Evolutionary conservation across 495 filamentous ascomycete genomes (phyloP).

Genomic region (Aspergillus egyptiacus): DNA sequence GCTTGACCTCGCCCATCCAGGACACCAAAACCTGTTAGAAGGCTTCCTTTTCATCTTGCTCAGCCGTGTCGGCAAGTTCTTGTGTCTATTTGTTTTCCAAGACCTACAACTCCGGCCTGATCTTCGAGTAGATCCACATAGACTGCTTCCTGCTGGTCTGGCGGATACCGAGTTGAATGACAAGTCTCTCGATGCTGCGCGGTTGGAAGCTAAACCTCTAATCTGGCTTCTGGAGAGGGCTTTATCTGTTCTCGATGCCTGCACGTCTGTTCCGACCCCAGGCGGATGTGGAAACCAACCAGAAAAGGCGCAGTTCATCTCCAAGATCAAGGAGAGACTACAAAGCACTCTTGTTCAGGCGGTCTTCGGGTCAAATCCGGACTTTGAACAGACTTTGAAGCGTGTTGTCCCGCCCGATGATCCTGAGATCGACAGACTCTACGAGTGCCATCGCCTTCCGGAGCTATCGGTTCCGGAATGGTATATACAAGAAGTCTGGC

Average conservation of each 20-base stretch:
- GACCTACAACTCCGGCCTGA: conserved; percentile 24
- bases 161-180: conserved; percentile 18
- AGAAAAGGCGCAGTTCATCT: conserved; percentile 13
- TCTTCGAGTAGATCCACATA: conserved; percentile 14
- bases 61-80: conserved; percentile 30
- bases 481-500: conserved; percentile 45
- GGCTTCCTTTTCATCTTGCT: conserved; percentile 34
- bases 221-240: conserved; percentile 34
- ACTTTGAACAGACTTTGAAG: conserved; percentile 19
- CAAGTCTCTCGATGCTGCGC: conserved; percentile 15
- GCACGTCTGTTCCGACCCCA: not conserved
- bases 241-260: conserved; percentile 22
- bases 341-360: conserved; percentile 39
- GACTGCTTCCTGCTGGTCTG: conserved; percentile 30
- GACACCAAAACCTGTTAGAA: conserved; percentile 32
- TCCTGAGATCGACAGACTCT: conserved; percentile 8
- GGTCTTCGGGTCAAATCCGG: conserved; percentile 31
- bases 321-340: conserved; percentile 25
- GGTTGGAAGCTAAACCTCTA: conserved; percentile 32
- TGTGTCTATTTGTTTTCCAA: conserved; percentile 36
- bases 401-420: conserved; percentile 21
- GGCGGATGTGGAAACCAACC: not conserved
- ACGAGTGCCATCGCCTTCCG: not conserved
- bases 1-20: conserved; percentile 20
- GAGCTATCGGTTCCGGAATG: conserved; percentile 32